Evolutionary conservation across 2,329 filamentous ascomycete species (phyloP), one percentile per base, ranked within the genome.

Genomic region (Diaporthe citriasiana): DNA sequence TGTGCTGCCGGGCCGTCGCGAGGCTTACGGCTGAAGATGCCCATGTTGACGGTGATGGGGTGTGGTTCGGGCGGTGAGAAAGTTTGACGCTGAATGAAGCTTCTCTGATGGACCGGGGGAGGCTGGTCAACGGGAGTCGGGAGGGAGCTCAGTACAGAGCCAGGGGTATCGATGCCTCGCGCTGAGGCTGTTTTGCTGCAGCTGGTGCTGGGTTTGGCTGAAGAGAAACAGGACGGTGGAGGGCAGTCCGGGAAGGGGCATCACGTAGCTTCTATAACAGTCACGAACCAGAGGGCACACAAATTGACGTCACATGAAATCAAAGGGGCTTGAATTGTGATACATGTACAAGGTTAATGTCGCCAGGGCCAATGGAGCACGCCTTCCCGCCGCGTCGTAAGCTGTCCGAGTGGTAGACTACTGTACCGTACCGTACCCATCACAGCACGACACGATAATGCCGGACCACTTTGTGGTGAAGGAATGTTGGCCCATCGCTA

Each of bases 11-110:
- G 55, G 3, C 53, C 77, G 68, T 78, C 75, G 22, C 73, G 77
- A n/a, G 74, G 70, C 63, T 69, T 76, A 40, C 79, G 78, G 47
- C 56, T 78, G 75, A 80, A 79, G 75, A 79, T 27, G 25, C 78
- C 78, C 79, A 80, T 80, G n/a, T 56, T 75, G 60, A 45, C 30
- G n/a, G 22, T 40, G 22, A 22, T 42, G 9, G 12, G n/a, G 40
- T 12, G 13, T 69, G 40, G 30, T 13, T n/a, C 22, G 12, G 45
- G 8, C 7, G 8, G 45, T 8, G 15, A 19, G 12, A 33, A 22
- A 6, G 6, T 6, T 9, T 12, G 27, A n/a, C 17, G 25, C 45
- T 51, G 45, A 15, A n/a, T 15, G 40, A 47, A 65, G 45, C 63
- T 51, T n/a, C 33, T 17, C 19, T 38, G 30, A 19, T 38, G 27